These are phyloP conservation scores for Tripterygium wilfordii DNA, from an alignment of 177 flowering plant genomes.

Conservation along the genomic window DNA sequence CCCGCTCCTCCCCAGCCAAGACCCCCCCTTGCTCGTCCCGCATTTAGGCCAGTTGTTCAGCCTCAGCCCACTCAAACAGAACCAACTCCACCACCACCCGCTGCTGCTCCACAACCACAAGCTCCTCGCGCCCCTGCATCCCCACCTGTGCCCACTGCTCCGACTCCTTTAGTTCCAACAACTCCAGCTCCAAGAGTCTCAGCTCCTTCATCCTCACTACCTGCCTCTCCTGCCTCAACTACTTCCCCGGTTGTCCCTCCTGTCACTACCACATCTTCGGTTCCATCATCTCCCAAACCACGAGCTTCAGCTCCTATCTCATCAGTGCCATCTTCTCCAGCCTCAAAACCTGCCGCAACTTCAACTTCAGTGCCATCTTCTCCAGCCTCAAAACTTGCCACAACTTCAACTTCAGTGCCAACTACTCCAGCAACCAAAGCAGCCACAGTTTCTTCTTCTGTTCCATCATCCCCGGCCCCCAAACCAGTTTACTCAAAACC, in stretches of 20 bases:
- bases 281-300: background rate
- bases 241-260: constrained; percentile 8
- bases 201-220: constrained; percentile 5
- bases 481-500: too few species aligned
- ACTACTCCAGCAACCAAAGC: background rate
- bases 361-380: constrained; percentile 5
- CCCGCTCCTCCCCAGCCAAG: constrained; percentile 20
- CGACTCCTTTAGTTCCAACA: constrained; percentile 10
- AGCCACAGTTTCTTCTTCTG: too few species aligned
- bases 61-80: constrained; percentile 16
- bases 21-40: constrained; percentile 15
- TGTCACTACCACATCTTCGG: constrained; percentile 3
- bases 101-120: constrained; percentile 11
- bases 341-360: background rate
- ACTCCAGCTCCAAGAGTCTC: constrained; percentile 10
- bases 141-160: constrained; percentile 3
- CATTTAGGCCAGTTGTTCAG: constrained; percentile 11
- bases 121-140: constrained; percentile 11
- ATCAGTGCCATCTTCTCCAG: constrained; percentile 2
- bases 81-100: constrained; percentile 8
- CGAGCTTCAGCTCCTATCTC: background rate
- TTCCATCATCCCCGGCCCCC: background rate
- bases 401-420: background rate
- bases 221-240: constrained; percentile 8
- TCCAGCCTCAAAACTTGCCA: background rate